These are phyloP conservation scores for Amanita molliuscula DNA, from an alignment of 768 basidiomycete genomes.

Conservation along the genomic window DNA sequence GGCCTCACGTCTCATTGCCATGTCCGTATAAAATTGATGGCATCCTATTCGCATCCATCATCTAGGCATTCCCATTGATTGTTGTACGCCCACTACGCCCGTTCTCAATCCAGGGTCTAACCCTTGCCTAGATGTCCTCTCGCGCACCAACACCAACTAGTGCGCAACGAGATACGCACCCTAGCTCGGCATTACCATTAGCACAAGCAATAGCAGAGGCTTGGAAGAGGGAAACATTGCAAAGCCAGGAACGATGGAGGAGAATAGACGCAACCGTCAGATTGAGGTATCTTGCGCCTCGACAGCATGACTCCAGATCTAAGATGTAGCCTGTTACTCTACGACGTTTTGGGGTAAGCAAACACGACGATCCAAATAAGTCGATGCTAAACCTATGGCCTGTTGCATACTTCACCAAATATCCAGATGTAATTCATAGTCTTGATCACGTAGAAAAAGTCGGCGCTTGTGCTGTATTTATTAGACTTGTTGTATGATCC, in stretches of 20 bases:
- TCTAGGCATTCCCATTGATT: constrained; percentile 22
- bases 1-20: constrained; percentile 23
- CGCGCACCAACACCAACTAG: constrained; percentile 29
- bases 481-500: constrained; percentile 3
- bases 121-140: constrained; percentile 30
- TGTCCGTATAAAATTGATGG: constrained; percentile 38
- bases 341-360: constrained; percentile 3
- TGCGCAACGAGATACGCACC: constrained; percentile 20
- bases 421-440: background rate
- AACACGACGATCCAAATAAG: background rate
- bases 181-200: constrained; percentile 31
- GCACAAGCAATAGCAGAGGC: constrained; percentile 59
- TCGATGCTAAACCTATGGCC: background rate
- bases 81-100: constrained; percentile 26
- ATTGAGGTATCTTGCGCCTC: constrained; percentile 34
- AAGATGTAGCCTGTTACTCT: constrained; percentile 36
- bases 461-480: constrained; percentile 4
- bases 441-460: background rate
- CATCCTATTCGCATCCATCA: constrained; percentile 22
- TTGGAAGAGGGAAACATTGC: constrained; percentile 53
- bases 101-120: constrained; percentile 22
- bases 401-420: background rate
- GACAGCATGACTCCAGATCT: constrained; percentile 28
- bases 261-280: constrained; percentile 37
- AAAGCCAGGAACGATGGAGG: constrained; percentile 52